Conservation (phyloP, 495 filamentous ascomycete genomes). For the Trichocladium uniseriatum region DNA sequence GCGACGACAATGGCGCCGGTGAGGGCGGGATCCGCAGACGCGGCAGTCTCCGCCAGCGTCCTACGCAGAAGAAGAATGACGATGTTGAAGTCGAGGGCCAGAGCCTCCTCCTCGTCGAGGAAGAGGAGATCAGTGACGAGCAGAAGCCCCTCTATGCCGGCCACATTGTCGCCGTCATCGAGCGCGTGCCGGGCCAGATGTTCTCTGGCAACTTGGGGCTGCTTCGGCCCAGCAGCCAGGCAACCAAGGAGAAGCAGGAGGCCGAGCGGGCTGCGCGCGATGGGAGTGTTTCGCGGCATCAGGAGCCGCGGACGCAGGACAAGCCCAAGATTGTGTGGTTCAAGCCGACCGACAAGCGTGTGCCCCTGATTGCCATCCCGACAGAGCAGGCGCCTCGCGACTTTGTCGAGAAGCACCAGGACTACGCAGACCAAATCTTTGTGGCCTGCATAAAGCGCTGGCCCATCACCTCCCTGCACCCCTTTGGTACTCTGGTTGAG, state of each 20-base stretch:
- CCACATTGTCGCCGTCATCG: slow-evolving; percentile 93
- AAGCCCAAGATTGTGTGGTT: slow-evolving; percentile 99
- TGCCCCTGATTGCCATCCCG: slow-evolving; percentile 94
- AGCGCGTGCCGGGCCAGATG: slow-evolving; percentile 96
- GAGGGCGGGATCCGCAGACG: slow-evolving; percentile 82
- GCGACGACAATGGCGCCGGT: slow-evolving; percentile 55
- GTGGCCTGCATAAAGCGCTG: slow-evolving; percentile 98
- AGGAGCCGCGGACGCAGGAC: slow-evolving; percentile 74
- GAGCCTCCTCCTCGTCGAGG: slow-evolving; percentile 90
- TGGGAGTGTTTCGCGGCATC: slow-evolving; percentile 62
- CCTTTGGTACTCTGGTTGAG: slow-evolving; percentile 95
- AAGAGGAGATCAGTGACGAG: slow-evolving; percentile 97
- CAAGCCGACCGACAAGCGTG: slow-evolving; percentile 97
- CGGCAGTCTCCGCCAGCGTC: slow-evolving; percentile 89
- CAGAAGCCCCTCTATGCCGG: slow-evolving; percentile 95
- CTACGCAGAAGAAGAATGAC: slow-evolving; percentile 99
- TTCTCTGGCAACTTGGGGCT: slow-evolving; percentile 94
- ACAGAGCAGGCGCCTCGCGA: slow-evolving; percentile 96
- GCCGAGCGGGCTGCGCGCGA: slow-evolving; percentile 89
- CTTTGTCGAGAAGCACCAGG: slow-evolving; percentile 97
- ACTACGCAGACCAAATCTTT: slow-evolving; percentile 94
- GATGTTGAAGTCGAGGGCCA: slow-evolving; percentile 98
- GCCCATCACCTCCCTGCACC: slow-evolving; percentile 98
- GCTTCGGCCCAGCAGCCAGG: slow-evolving; percentile 92
- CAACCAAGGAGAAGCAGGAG: slow-evolving; percentile 99